These are phyloP conservation scores for Tetrahymena malaccensis DNA, from an alignment of 73 alveolate genomes.

Conservation along the genomic window DNA sequence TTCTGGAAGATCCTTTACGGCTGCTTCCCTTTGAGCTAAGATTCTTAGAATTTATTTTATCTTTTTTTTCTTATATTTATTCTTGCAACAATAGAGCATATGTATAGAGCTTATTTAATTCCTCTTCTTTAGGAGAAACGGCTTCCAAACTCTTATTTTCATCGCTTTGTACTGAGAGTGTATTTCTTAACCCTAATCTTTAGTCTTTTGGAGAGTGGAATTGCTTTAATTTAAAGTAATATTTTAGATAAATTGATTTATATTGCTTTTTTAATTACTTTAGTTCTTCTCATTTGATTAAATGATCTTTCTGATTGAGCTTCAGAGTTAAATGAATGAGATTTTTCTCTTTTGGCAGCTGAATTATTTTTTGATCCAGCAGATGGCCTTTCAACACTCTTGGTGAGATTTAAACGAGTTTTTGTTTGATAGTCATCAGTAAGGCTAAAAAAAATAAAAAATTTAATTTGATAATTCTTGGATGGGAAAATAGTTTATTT, in stretches of 20 bases:
- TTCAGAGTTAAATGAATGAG: neutral
- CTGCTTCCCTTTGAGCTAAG: neutral
- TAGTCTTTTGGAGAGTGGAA: neutral
- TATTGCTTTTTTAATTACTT: neutral
- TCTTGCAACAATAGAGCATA: neutral
- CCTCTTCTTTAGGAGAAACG: neutral
- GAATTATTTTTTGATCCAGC: neutral
- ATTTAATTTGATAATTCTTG: neutral
- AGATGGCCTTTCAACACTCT: neutral
- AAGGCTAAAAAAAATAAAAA: neutral
- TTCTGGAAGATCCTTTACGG: neutral
- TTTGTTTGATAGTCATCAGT: neutral
- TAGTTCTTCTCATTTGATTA: neutral
- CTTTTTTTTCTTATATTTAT: neutral
- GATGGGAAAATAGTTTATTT: neutral
- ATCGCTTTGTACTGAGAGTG: neutral
- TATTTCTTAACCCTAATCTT: neutral
- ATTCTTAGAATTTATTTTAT: neutral
- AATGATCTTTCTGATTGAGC: neutral
- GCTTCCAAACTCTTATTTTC: neutral
- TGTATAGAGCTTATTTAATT: neutral
- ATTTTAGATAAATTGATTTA: neutral
- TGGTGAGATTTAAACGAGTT: neutral
- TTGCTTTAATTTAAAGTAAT: neutral
- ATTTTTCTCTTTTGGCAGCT: neutral